These are phyloP conservation scores for Chara braunii DNA, from an alignment of 139 green algal genomes.

Conservation along the genomic window DNA sequence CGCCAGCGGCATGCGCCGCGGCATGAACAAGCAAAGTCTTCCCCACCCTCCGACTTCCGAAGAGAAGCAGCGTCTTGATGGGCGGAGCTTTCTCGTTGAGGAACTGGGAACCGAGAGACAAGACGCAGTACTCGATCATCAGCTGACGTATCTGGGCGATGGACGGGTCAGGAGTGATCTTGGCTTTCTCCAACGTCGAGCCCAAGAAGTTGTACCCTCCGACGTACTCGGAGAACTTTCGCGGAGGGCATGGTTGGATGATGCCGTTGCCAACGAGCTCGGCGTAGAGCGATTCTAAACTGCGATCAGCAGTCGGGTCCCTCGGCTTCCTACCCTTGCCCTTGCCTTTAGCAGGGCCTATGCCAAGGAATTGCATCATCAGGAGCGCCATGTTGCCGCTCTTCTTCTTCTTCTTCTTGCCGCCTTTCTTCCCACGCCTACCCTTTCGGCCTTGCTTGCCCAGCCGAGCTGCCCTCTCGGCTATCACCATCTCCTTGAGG, in stretches of 20 bases:
- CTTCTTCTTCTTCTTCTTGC: constrained; percentile 45
- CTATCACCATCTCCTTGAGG: constrained; percentile 66
- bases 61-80: constrained; percentile 64
- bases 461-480: constrained; percentile 59
- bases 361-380: too few species aligned
- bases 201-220: constrained; percentile 54
- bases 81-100: constrained; percentile 49
- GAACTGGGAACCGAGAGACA: constrained; percentile 63
- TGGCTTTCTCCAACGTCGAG: constrained; percentile 48
- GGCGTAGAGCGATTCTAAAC: constrained; percentile 73
- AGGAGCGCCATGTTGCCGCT: constrained; percentile 40
- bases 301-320: constrained; percentile 76
- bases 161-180: constrained; percentile 57
- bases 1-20: constrained; percentile 52
- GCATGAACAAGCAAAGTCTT: constrained; percentile 72
- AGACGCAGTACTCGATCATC: constrained; percentile 69
- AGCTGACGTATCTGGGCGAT: constrained; percentile 63
- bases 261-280: constrained; percentile 74
- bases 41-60: constrained; percentile 61
- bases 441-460: constrained; percentile 63
- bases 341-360: constrained; percentile 36
- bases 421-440: constrained; percentile 34
- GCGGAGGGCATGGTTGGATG: constrained; percentile 46
- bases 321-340: constrained; percentile 58
- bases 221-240: constrained; percentile 60